Percentiles rank a stretch among this genome's conserved stretches.
Evolutionary conservation across 306 rosid genomes (phyloP).

Genomic region (Boehmeria nivea): DNA sequence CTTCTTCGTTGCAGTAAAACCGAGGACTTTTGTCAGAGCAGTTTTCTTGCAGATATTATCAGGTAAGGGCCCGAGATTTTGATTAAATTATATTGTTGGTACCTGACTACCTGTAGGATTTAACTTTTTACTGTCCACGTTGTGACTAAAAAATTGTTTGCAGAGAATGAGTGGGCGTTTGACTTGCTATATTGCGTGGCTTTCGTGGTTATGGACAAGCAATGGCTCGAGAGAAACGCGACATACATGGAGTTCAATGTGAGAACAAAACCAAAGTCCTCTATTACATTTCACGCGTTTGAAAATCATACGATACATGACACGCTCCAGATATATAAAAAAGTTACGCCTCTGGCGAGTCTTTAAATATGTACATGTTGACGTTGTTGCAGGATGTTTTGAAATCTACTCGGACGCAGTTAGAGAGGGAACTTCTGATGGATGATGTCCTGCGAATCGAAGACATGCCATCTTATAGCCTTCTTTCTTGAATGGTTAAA

Average conservation of each 20-base stretch:
- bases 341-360: neutral
- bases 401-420: slow-evolving; percentile 61
- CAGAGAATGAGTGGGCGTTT: slow-evolving; percentile 88
- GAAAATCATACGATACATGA: neutral
- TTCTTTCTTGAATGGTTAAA: slow-evolving; percentile 47
- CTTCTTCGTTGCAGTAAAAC: slow-evolving; percentile 67
- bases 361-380: too few species aligned
- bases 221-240: slow-evolving; percentile 79
- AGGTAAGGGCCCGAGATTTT: slow-evolving; percentile 44
- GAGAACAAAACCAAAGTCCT: slow-evolving; percentile 25
- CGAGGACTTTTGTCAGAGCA: slow-evolving; percentile 58
- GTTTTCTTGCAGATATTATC: slow-evolving; percentile 78
- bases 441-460: slow-evolving; percentile 71
- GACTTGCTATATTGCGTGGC: slow-evolving; percentile 89
- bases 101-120: too few species aligned
- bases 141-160: slow-evolving; percentile 13
- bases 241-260: slow-evolving; percentile 93
- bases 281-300: slow-evolving; percentile 1
- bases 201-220: slow-evolving; percentile 77
- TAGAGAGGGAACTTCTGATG: slow-evolving; percentile 78
- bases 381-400: slow-evolving; percentile 55
- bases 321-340: neutral
- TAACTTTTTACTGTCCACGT: neutral
- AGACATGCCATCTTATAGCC: slow-evolving; percentile 84
- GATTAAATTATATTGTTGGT: too few species aligned